These are phyloP conservation scores for Mallotus japonicus DNA, from an alignment of 441 rosid genomes.

Conservation along the genomic window DNA sequence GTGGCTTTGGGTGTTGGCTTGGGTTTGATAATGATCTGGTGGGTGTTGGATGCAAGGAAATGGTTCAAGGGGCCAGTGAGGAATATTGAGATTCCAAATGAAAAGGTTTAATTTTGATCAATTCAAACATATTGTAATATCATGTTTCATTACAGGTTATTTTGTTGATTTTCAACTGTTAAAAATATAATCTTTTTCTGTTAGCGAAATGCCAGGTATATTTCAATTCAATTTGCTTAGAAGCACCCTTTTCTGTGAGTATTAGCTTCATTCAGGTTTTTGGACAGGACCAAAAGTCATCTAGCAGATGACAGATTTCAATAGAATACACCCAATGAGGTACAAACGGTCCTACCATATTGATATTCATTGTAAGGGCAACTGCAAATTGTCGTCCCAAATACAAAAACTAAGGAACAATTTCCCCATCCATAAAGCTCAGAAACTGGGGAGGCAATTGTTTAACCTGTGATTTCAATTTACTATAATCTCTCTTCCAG, in stretches of 20 bases:
- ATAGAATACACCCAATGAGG: not conserved
- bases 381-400: not conserved
- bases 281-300: not conserved
- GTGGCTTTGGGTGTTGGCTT: slow-evolving; percentile 45
- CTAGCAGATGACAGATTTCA: not conserved
- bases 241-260: not conserved
- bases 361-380: not conserved
- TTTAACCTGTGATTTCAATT: slow-evolving; percentile 28
- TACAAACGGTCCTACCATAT: not conserved
- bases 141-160: too few relatives aligned
- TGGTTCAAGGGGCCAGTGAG: slow-evolving; percentile 66
- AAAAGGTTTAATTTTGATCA: slow-evolving; percentile 23
- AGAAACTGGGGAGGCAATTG: slow-evolving; percentile 30
- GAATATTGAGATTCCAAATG: slow-evolving; percentile 38
- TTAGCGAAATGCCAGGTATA: not conserved
- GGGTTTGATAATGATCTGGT: slow-evolving; percentile 53
- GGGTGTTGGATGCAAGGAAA: slow-evolving; percentile 50
- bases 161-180: too few relatives aligned
- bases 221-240: not conserved
- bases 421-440: slow-evolving; percentile 28
- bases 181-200: not conserved
- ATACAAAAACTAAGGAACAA: slow-evolving; percentile 27
- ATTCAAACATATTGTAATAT: not conserved
- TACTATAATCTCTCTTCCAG: slow-evolving; percentile 46
- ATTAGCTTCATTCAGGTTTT: not conserved